Evolutionary conservation across 768 basidiomycete species (phyloP).

Genomic region (Mycena vitilis): DNA sequence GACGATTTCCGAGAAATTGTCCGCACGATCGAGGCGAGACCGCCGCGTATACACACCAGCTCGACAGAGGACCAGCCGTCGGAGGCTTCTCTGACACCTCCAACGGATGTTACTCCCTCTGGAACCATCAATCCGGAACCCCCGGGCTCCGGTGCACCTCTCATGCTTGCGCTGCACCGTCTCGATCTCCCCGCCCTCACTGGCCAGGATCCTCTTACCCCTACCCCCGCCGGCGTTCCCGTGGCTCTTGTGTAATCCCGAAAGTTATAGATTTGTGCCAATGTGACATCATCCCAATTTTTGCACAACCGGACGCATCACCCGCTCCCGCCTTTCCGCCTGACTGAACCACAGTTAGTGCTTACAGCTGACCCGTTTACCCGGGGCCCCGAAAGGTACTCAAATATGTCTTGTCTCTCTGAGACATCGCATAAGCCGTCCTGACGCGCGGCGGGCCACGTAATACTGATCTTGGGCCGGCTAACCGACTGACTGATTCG

Average conservation of each 20-base stretch:
- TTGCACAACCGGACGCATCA: not conserved
- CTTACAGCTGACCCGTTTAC: too few relatives aligned
- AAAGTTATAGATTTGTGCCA: constrained; percentile 3
- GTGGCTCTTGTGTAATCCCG: constrained; percentile 5
- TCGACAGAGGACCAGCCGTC: constrained; percentile 30
- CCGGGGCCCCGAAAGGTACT: too few relatives aligned
- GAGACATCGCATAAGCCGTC: too few relatives aligned
- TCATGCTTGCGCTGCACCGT: constrained; percentile 34
- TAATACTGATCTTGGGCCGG: too few relatives aligned
- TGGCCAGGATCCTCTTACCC: constrained; percentile 47
- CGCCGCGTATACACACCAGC: constrained; percentile 29
- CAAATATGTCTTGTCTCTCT: too few relatives aligned
- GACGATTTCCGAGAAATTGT: constrained; percentile 69
- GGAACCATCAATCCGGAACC: constrained; percentile 70
- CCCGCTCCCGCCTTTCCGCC: too few relatives aligned
- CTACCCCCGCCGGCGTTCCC: constrained; percentile 29
- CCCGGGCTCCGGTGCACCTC: constrained; percentile 63
- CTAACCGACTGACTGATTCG: not conserved
- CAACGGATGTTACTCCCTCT: constrained; percentile 56
- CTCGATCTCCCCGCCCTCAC: constrained; percentile 47
- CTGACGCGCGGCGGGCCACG: too few relatives aligned
- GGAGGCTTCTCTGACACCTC: constrained; percentile 26
- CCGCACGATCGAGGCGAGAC: constrained; percentile 59
- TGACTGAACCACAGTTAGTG: too few relatives aligned
- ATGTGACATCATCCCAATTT: not conserved